Percentiles rank a stretch among this genome's conserved stretches.
Evolutionary conservation across 1,284 basidiomycete species (phyloP).

Genomic region (Sphagnurus paluster): DNA sequence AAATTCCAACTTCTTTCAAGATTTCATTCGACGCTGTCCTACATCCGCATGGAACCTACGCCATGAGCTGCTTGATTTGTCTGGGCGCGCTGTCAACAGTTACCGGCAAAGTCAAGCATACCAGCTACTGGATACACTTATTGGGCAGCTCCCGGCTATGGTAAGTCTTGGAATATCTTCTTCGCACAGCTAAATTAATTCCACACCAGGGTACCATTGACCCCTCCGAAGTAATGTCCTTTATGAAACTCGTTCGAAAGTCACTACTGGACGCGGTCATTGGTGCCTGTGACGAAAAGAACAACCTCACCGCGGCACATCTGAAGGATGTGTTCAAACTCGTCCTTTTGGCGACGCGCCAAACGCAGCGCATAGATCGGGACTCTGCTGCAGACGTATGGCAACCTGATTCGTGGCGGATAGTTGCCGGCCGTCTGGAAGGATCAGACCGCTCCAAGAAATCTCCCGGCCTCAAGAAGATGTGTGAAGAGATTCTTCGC

Average conservation of each 20-base stretch:
- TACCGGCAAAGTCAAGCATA: conserved; percentile 80
- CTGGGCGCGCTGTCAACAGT: conserved; percentile 63
- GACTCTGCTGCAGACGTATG: conserved; percentile 31
- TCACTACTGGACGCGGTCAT: conserved; percentile 53
- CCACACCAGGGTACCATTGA: conserved; percentile 24
- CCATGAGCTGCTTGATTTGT: conserved; percentile 54
- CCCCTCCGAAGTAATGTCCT: conserved; percentile 43
- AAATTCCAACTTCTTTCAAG: conserved; percentile 76
- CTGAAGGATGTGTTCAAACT: conserved; percentile 83
- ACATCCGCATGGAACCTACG: conserved; percentile 69
- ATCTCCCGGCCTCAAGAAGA: conserved; percentile 39
- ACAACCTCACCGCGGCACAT: conserved; percentile 61
- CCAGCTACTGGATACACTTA: conserved; percentile 67
- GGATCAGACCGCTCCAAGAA: conserved; percentile 39
- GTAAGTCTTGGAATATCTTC: conserved; percentile 35
- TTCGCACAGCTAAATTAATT: conserved; percentile 2
- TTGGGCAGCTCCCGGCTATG: conserved; percentile 58
- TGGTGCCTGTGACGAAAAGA: conserved; percentile 49
- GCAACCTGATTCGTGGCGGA: conserved; percentile 37
- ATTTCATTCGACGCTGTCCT: conserved; percentile 75
- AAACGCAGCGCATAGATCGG: conserved; percentile 49
- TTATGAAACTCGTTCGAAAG: conserved; percentile 53
- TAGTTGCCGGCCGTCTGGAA: conserved; percentile 31
- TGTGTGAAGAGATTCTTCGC: conserved; percentile 41
- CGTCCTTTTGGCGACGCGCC: conserved; percentile 64